phyloP scores from a whole-genome alignment of 129 eudicot species.

The Mikania micrantha region DNA sequence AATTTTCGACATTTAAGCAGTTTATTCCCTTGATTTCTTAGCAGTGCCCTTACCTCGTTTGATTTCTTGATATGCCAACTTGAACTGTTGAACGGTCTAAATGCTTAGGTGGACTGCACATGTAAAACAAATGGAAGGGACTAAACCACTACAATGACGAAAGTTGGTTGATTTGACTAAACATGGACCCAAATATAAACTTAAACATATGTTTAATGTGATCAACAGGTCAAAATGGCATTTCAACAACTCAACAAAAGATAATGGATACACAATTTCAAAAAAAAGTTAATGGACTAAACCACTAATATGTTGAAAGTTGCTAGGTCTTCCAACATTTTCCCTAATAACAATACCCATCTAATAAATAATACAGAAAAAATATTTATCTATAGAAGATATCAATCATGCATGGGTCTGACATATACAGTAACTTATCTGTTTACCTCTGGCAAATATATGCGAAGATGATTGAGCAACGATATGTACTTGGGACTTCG shows the following conservation, averaged over 20 bases:
- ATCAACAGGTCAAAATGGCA: background rate
- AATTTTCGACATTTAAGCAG: background rate
- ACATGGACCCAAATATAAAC: background rate
- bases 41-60: background rate
- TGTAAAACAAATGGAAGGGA: background rate
- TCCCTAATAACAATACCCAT: background rate
- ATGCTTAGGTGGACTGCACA: background rate
- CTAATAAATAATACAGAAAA: background rate
- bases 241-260: background rate
- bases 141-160: background rate
- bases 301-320: background rate
- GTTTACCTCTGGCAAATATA: conserved; percentile 94
- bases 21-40: background rate
- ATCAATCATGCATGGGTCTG: background rate
- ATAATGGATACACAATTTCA: background rate
- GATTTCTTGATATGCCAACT: background rate
- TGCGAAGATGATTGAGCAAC: conserved; percentile 90
- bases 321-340: background rate
- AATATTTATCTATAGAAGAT: background rate
- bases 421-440: background rate
- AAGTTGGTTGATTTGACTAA: background rate
- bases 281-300: background rate
- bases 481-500: conserved; percentile 96
- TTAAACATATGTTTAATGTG: background rate
- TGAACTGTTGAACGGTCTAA: background rate